Conservation (phyloP, 768 basidiomycete species). For the Termitomyces eurrhizus region DNA sequence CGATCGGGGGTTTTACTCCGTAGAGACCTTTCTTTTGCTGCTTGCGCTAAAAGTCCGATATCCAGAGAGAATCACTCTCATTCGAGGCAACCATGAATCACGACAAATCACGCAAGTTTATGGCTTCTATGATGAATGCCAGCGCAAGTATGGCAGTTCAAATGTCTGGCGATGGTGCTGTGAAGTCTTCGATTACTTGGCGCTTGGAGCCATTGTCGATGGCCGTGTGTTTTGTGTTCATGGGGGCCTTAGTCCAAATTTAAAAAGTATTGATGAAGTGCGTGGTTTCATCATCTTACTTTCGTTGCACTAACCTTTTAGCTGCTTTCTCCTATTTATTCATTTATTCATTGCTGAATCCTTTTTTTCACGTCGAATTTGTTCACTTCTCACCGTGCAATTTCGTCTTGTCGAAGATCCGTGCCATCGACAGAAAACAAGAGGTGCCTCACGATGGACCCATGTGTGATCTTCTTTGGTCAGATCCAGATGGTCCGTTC, state of each 20-base stretch:
- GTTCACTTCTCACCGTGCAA: neutral
- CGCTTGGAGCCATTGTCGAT: constrained; percentile 93
- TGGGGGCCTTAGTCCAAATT: constrained; percentile 89
- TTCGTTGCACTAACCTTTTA: constrained; percentile 6
- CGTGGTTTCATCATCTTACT: constrained; percentile 4
- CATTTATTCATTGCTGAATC: neutral
- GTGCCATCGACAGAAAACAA: constrained; percentile 91
- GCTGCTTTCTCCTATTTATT: neutral
- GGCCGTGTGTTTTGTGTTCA: constrained; percentile 97
- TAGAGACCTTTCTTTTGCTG: constrained; percentile 93
- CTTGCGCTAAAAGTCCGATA: constrained; percentile 96
- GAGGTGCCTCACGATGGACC: constrained; percentile 98
- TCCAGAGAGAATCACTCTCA: constrained; percentile 94
- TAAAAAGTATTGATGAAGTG: constrained; percentile 88
- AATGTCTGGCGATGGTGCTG: constrained; percentile 99
- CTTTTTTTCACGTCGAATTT: neutral
- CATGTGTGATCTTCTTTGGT: constrained; percentile 99
- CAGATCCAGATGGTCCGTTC: constrained; percentile 88
- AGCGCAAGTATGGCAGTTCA: constrained; percentile 88
- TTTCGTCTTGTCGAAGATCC: constrained; percentile 53
- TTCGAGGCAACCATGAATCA: constrained; percentile 97
- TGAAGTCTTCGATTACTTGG: constrained; percentile 97
- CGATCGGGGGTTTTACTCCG: constrained; percentile 95
- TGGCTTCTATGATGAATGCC: constrained; percentile 95
- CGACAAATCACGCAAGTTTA: constrained; percentile 97